Conservation (phyloP, 257 asterid species). For the Datura wrightii region DNA sequence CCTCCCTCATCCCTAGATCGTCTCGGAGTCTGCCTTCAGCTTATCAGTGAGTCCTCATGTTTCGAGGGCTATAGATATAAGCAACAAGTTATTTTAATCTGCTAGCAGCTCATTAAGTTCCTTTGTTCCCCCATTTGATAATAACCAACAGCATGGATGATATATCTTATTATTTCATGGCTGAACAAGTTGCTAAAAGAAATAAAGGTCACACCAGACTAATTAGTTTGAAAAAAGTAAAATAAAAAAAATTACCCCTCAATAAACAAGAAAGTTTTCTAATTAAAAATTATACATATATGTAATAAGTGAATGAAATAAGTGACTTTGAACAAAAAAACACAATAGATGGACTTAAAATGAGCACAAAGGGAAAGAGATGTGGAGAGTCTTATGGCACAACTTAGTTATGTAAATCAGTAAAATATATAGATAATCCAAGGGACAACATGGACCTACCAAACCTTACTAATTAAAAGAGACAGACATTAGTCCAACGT, state of each 20-base stretch:
- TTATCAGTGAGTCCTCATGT: no score
- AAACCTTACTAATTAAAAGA: neutral
- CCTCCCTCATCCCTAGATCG: no score
- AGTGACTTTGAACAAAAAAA: no score
- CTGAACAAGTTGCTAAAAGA: constrained; percentile 36
- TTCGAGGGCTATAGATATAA: no score
- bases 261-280: neutral
- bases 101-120: neutral
- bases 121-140: neutral
- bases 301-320: no score
- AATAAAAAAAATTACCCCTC: neutral
- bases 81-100: constrained; percentile 9
- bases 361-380: neutral
- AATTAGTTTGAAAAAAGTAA: neutral
- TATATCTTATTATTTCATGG: constrained; percentile 12
- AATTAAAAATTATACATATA: neutral
- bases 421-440: neutral
- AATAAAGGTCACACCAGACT: neutral
- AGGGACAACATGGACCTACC: neutral
- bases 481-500: no score
- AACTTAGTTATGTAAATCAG: no score
- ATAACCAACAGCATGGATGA: neutral
- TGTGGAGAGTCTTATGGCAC: neutral
- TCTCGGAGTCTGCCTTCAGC: no score
- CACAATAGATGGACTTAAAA: no score